Conservation (phyloP, 768 basidiomycete genomes). For the Favolaschia claudopus region DNA sequence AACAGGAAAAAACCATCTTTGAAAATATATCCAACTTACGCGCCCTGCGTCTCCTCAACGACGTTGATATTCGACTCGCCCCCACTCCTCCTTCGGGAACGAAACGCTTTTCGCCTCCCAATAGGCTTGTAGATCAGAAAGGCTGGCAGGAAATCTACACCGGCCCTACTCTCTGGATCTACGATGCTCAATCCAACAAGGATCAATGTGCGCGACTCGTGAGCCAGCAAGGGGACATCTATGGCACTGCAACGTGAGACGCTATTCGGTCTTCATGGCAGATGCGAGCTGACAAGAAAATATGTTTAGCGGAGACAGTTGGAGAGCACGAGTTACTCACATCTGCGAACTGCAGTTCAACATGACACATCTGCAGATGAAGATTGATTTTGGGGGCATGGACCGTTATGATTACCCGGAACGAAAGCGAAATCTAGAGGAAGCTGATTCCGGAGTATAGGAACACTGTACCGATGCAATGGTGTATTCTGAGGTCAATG, state of each 20-base stretch:
- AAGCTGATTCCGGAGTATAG: too few species aligned
- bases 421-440: slow-evolving; percentile 67
- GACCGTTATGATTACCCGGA: slow-evolving; percentile 78
- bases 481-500: too few species aligned
- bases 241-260: slow-evolving; percentile 81
- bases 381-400: slow-evolving; percentile 77
- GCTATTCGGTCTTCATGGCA: background rate
- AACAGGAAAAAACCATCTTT: slow-evolving; percentile 51
- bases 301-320: slow-evolving; percentile 73
- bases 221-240: slow-evolving; percentile 64
- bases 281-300: slow-evolving; percentile 15
- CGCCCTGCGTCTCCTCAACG: slow-evolving; percentile 74
- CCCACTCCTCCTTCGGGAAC: slow-evolving; percentile 55
- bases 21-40: slow-evolving; percentile 66
- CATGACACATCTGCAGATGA: slow-evolving; percentile 65
- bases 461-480: too few species aligned
- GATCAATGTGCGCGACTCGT: slow-evolving; percentile 78
- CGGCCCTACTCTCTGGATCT: slow-evolving; percentile 78
- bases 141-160: slow-evolving; percentile 79
- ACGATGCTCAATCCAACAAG: slow-evolving; percentile 68
- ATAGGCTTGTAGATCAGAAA: slow-evolving; percentile 65
- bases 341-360: slow-evolving; percentile 78
- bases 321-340: slow-evolving; percentile 75
- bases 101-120: slow-evolving; percentile 55
- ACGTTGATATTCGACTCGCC: slow-evolving; percentile 68